A percentile compares a stretch with the other conserved stretches of the same genome.
phyloP scores from a whole-genome alignment of 1,284 basidiomycete genomes.

The Cutaneotrichosporon arboriforme region DNA sequence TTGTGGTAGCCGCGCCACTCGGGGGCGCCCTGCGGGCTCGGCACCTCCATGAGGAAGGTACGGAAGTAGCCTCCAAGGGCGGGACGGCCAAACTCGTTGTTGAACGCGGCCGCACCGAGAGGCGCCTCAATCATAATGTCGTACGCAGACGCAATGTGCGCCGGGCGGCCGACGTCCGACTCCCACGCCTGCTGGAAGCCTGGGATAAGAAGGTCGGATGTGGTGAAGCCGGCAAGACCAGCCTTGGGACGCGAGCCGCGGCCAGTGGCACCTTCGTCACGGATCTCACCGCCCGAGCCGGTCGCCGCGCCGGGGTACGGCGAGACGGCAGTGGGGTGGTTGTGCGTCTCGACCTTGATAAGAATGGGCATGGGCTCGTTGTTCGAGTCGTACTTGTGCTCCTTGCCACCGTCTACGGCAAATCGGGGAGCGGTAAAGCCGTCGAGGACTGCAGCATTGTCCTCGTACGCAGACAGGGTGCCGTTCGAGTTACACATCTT shows the following conservation, averaged over 20 bases:
- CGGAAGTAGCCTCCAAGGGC: slow-evolving; percentile 73
- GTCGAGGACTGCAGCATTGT: slow-evolving; percentile 92
- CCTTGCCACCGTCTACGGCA: slow-evolving; percentile 49
- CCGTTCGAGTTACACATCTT: slow-evolving; percentile 60
- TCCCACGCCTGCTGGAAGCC: slow-evolving; percentile 88
- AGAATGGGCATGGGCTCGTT: slow-evolving; percentile 76
- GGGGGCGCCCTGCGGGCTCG: slow-evolving; percentile 55
- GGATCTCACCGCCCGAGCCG: slow-evolving; percentile 95
- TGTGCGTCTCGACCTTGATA: slow-evolving; percentile 98
- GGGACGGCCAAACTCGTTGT: slow-evolving; percentile 97
- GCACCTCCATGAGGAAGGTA: slow-evolving; percentile 72
- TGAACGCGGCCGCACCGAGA: slow-evolving; percentile 90
- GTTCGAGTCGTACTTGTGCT: slow-evolving; percentile 55
- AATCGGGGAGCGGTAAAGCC: slow-evolving; percentile 79
- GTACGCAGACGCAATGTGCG: slow-evolving; percentile 84
- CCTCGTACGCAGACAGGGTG: slow-evolving; percentile 94
- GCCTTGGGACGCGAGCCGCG: slow-evolving; percentile 95
- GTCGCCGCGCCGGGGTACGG: slow-evolving; percentile 97
- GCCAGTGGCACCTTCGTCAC: slow-evolving; percentile 95
- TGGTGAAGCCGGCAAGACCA: slow-evolving; percentile 86
- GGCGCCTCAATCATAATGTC: slow-evolving; percentile 98
- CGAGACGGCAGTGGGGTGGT: slow-evolving; percentile 97
- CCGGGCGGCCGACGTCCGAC: slow-evolving; percentile 73
- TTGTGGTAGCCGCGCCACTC: slow-evolving; percentile 87
- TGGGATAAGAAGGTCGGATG: slow-evolving; percentile 89